Evolutionary conservation across 202 grass and related monocot genomes (phyloP).

Genomic region (Setaria italica): DNA sequence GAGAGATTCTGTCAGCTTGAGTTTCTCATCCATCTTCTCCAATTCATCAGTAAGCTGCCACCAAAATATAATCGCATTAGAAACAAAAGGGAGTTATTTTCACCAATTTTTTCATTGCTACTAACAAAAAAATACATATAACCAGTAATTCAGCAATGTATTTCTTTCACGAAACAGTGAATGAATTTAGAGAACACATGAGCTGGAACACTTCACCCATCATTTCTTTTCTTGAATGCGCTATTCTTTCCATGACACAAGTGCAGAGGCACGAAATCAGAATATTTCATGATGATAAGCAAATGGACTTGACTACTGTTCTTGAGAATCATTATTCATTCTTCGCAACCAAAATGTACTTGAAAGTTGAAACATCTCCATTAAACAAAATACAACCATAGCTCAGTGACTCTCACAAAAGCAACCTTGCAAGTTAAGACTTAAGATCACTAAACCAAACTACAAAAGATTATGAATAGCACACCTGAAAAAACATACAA

Average conservation of each 20-base stretch:
- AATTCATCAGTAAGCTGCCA: conserved; percentile 92
- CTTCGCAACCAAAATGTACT: neutral
- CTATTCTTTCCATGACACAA: neutral
- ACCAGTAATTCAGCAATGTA: conserved; percentile 29
- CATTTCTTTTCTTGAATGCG: neutral
- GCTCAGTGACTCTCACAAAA: neutral
- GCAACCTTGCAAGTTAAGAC: neutral
- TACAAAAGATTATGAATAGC: neutral
- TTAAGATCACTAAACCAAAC: conserved; percentile 23
- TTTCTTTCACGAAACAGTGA: conserved; percentile 27
- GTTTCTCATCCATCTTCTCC: conserved; percentile 79
- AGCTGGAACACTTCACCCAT: conserved; percentile 12
- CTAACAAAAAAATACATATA: neutral
- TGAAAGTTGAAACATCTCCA: no score
- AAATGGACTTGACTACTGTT: conserved; percentile 15
- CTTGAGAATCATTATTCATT: conserved; percentile 1
- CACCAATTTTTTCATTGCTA: neutral
- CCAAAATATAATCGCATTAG: conserved; percentile 47
- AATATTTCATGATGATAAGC: conserved; percentile 18
- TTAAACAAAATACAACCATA: conserved; percentile 21
- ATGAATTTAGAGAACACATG: conserved; percentile 14
- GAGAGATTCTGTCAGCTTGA: conserved; percentile 86
- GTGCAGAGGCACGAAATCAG: neutral
- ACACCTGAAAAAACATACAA: conserved; percentile 13
- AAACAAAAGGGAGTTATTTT: conserved; percentile 10